Base-by-base conservation (phyloP, 495 filamentous ascomycete genomes). In the Chaetomium tenue region DNA sequence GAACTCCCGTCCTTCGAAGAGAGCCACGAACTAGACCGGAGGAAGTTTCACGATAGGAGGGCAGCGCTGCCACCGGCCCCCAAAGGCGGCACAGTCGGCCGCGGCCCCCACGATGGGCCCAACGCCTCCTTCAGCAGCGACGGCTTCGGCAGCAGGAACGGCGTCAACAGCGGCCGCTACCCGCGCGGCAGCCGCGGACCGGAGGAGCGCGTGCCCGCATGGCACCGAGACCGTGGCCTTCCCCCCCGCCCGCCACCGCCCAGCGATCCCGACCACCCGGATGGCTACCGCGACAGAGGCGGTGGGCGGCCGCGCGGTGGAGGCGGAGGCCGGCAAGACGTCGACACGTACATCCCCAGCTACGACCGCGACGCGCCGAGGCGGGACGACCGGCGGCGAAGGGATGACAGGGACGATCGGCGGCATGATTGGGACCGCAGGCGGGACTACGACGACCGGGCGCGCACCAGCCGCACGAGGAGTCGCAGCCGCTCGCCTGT, bases 11-110 rank as follows among this genome's bases (percentile, higher is more conserved):
- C 79, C 20, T 98, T 95, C 67, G 89, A 94, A 66, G 95, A 98
- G 66, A 96, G 91, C 20, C 94, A 99, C 77, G 94, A 99, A 76
- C 80, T 98, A 23, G 94, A 99, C 70, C 87, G 94, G 40, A 85
- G 92, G 63, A 93, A 91, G 73, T 90, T 92, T 70, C 88, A 93
- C 64, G 86, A 88, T 64, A 85, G 93, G 65, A 88, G 89, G 70
- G 87, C 86, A 15, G 86, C 85, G 18, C 81, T 91, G 53, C 93
- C 94, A 26, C 94, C 94, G 20, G 93, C 92, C 22, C 95, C 94
- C 15, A 90, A 92, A 66, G 92, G 91, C 23, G 91, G 90, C 16
- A 91, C 89, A 13, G 90, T 95, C 22, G 93, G 94, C 18, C 86
- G 87, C 67, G 88, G 89, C 20, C 84, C 86, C 37, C 84, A 85